A percentile compares a stretch with the other conserved stretches of the same genome.
Conservation (phyloP, 164 flowering plant genomes). For the Malania oleifera region DNA sequence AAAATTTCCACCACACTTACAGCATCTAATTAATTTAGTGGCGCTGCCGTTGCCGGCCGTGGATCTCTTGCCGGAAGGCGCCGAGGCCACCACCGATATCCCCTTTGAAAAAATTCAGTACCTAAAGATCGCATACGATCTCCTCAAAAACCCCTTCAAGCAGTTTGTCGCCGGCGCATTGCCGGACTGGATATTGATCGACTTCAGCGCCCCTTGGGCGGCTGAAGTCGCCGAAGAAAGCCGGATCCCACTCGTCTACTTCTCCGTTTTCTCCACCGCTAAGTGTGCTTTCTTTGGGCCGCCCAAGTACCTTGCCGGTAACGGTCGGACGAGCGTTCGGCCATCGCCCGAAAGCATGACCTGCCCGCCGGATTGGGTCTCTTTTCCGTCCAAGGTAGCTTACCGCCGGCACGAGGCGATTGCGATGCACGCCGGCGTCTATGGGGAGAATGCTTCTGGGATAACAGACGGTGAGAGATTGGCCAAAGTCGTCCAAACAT, state of each 20-base stretch:
- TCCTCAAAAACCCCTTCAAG: slow-evolving; percentile 19
- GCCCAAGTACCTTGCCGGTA: too few species aligned
- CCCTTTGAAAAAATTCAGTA: slow-evolving; percentile 19
- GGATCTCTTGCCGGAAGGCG: slow-evolving; percentile 22
- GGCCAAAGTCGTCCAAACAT: neutral
- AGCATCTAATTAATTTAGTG: slow-evolving; percentile 16
- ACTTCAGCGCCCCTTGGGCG: slow-evolving; percentile 27
- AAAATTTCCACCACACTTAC: slow-evolving; percentile 19
- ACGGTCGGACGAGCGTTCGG: neutral
- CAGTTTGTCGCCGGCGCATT: slow-evolving; percentile 11
- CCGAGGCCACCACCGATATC: slow-evolving; percentile 41
- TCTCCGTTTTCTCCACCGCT: slow-evolving; percentile 14
- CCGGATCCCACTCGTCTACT: slow-evolving; percentile 1
- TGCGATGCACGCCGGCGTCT: neutral
- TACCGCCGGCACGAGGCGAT: slow-evolving; percentile 11
- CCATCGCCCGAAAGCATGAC: slow-evolving; percentile 16
- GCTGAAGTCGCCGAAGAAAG: slow-evolving; percentile 13
- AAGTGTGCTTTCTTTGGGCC: slow-evolving; percentile 10
- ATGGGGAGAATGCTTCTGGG: slow-evolving; percentile 13
- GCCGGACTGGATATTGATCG: slow-evolving; percentile 28
- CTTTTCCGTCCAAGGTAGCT: slow-evolving; percentile 26
- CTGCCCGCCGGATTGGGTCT: slow-evolving; percentile 23
- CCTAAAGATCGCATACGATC: slow-evolving; percentile 37
- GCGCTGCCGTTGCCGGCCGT: slow-evolving; percentile 29
- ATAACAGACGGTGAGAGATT: slow-evolving; percentile 3